Conservation (phyloP, 805 yeast genomes). For the Pichia deserticola region DNA sequence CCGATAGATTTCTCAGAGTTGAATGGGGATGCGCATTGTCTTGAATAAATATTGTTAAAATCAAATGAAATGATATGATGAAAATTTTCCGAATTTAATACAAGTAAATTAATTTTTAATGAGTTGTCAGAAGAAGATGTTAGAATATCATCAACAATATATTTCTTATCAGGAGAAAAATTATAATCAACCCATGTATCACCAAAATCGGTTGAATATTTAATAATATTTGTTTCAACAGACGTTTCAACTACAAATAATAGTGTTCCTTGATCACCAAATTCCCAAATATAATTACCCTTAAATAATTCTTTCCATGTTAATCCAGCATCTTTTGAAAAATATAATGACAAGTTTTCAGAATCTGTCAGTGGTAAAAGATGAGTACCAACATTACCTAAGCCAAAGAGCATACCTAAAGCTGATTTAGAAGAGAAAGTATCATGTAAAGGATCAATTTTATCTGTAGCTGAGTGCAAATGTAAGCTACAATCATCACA, state of each 20-base stretch:
- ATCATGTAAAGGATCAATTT: constrained; percentile 66
- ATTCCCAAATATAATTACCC: constrained; percentile 87
- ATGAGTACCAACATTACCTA: constrained; percentile 77
- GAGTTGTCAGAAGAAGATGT: constrained; percentile 90
- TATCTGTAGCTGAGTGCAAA: constrained; percentile 85
- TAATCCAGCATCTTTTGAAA: constrained; percentile 82
- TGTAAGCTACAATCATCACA: constrained; percentile 68
- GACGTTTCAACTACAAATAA: constrained; percentile 60
- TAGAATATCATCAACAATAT: constrained; percentile 56
- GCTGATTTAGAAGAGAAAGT: constrained; percentile 86
- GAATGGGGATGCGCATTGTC: constrained; percentile 49
- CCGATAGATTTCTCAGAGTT: constrained; percentile 11
- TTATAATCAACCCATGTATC: constrained; percentile 59
- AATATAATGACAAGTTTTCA: constrained; percentile 51
- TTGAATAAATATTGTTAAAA: constrained; percentile 41
- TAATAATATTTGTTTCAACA: constrained; percentile 47
- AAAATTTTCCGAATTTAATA: no score
- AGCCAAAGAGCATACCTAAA: constrained; percentile 75
- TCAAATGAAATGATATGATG: constrained; percentile 43
- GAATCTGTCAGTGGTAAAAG: constrained; percentile 37
- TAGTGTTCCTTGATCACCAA: constrained; percentile 92
- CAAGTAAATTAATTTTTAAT: constrained; percentile 64
- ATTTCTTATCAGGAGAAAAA: constrained; percentile 49
- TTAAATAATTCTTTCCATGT: constrained; percentile 76
- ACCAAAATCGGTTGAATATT: constrained; percentile 76